Conservation (phyloP, 495 filamentous ascomycete genomes). For the Annulohypoxylon stygium region DNA sequence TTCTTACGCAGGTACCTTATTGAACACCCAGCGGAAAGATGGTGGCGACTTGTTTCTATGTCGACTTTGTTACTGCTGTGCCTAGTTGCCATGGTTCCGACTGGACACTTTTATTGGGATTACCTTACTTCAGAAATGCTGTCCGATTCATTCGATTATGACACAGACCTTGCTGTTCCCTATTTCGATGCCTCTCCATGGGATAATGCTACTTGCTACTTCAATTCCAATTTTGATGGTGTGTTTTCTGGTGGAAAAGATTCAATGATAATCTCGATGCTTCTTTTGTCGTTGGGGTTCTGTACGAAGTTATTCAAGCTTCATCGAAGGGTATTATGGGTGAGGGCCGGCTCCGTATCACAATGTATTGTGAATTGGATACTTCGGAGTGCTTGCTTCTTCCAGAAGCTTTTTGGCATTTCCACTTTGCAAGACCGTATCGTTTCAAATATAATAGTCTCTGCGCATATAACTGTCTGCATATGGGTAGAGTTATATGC, state of each 20-base stretch:
- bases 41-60: slow-evolving; percentile 30
- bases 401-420: not conserved
- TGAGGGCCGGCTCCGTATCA: not conserved
- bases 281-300: not conserved
- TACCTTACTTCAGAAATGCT: not conserved
- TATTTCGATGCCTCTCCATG: not conserved
- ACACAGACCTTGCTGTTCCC: not conserved
- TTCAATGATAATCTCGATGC: not conserved
- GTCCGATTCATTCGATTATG: no score
- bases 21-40: slow-evolving; percentile 17
- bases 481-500: not conserved
- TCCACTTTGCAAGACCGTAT: not conserved
- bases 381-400: not conserved
- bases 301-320: not conserved
- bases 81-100: not conserved
- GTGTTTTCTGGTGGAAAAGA: not conserved
- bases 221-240: not conserved
- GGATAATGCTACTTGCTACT: not conserved
- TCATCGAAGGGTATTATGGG: not conserved
- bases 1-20: slow-evolving; percentile 48
- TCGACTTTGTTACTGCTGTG: slow-evolving; percentile 17
- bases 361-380: not conserved
- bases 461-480: not conserved
- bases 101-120: slow-evolving; percentile 5
- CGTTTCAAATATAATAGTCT: not conserved